Percentiles rank a stretch among this genome's conserved stretches.
phyloP scores from a whole-genome alignment of 139 green algal genomes.

The Mesotaenium endlicherianum region DNA sequence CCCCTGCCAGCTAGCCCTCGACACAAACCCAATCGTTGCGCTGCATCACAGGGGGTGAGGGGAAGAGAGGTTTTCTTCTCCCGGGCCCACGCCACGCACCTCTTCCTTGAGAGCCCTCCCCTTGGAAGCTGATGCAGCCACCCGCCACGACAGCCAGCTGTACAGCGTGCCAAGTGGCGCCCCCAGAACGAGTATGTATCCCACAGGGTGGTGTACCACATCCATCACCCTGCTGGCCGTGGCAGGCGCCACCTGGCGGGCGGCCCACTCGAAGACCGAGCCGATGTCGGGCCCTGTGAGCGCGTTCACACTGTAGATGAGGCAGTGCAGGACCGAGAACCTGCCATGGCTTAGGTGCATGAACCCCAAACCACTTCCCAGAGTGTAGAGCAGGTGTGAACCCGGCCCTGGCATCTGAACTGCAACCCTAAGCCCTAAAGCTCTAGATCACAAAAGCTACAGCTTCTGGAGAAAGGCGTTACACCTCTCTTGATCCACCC shows the following conservation, averaged over 20 bases:
- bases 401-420: constrained; percentile 12
- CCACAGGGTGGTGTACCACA: constrained; percentile 3
- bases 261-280: not conserved
- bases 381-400: constrained; percentile 19
- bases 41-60: too few species aligned
- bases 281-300: not conserved
- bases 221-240: not conserved
- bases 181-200: not conserved
- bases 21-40: too few species aligned
- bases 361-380: not conserved
- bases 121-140: too few species aligned
- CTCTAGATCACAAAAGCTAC: too few species aligned
- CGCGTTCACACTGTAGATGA: not conserved
- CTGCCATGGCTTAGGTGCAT: not conserved
- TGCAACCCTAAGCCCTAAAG: too few species aligned
- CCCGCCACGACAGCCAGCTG: not conserved
- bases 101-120: too few species aligned
- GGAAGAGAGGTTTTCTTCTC: too few species aligned
- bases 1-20: too few species aligned
- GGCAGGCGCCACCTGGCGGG: not conserved
- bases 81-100: too few species aligned
- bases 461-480: too few species aligned
- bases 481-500: too few species aligned
- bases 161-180: not conserved
- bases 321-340: not conserved